phyloP scores from a whole-genome alignment of 106 monocot genomes.

The Dendrobium nobile region DNA sequence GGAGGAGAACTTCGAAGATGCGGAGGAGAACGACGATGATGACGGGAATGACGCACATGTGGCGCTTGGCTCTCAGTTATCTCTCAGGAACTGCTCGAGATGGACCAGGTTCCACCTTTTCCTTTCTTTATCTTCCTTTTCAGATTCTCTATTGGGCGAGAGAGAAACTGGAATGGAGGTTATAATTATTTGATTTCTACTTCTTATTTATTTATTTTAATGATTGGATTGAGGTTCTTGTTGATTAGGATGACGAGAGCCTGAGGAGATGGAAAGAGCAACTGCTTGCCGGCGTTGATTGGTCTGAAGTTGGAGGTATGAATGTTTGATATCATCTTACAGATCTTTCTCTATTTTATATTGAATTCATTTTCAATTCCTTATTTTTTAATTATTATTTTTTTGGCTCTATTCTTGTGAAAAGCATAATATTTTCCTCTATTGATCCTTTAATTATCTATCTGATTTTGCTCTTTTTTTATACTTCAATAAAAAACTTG shows the following conservation, averaged over 20 bases:
- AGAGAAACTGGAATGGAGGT: not conserved
- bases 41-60: slow-evolving; percentile 20
- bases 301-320: slow-evolving; percentile 66
- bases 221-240: not conserved
- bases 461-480: no score
- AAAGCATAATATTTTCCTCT: no score
- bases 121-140: no score
- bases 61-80: slow-evolving; percentile 43
- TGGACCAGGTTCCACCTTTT: slow-evolving; percentile 32
- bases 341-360: not conserved
- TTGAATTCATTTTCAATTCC: not conserved
- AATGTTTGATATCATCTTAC: not conserved
- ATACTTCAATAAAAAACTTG: no score
- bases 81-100: slow-evolving; percentile 62
- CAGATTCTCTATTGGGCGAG: not conserved
- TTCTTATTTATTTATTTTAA: not conserved
- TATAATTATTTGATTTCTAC: not conserved
- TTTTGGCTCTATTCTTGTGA: not conserved
- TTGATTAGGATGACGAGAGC: no score
- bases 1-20: slow-evolving; percentile 13
- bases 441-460: no score
- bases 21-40: slow-evolving; percentile 27
- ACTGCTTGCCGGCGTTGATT: slow-evolving; percentile 71
- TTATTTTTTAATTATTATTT: not conserved
- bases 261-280: no score